Evolutionary conservation across 345 rosid species (phyloP), one percentile per base, ranked within the genome.

Genomic region (Rubroshorea leprosula): DNA sequence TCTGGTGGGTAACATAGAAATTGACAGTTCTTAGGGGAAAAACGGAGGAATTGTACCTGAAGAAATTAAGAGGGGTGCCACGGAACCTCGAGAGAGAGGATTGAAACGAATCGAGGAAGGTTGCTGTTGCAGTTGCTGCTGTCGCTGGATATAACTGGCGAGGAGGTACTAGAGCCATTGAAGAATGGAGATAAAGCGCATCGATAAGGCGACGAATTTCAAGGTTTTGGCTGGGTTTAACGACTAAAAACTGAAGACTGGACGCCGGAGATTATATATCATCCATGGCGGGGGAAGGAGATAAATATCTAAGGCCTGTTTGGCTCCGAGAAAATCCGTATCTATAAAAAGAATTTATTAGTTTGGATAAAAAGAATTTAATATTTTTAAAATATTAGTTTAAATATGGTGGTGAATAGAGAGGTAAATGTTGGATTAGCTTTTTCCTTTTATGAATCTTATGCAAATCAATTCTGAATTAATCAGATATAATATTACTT

Each of bases 151-250:
- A 73, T 20, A 87, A 69, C 60, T 80, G 89, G 68, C 77, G 79
- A 72, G 55, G 72, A 13, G 91, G 83, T 17, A 64, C 64, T 15
- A 85, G 49, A 67, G 90, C 77, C 90, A 81, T 86, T 29, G 60
- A n/a, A 18, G 19, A 23, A 20, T 13, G 5, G 18, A 44, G 10
- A 52, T 41, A 15, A 5, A 39, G 23, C 1, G 13, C 12, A 22
- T 38, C 1, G 2, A 44, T 44, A 46, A 29, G n/a, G 24, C 0
- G 12, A 1, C 20, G 46, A 31, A 27, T 16, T 26, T 29, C 23
- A 38, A 54, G 44, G 57, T 54, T 54, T 54, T 54, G 57, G 56
- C 15, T 6, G 45, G 57, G 45, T 54, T 27, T 47, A 18, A 8
- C 27, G 20, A 20, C 44, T 31, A 60, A 0, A 35, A 35, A 2